Conservation (phyloP, 2,329 filamentous ascomycete genomes). For the Zymoseptoria pseudotritici region DNA sequence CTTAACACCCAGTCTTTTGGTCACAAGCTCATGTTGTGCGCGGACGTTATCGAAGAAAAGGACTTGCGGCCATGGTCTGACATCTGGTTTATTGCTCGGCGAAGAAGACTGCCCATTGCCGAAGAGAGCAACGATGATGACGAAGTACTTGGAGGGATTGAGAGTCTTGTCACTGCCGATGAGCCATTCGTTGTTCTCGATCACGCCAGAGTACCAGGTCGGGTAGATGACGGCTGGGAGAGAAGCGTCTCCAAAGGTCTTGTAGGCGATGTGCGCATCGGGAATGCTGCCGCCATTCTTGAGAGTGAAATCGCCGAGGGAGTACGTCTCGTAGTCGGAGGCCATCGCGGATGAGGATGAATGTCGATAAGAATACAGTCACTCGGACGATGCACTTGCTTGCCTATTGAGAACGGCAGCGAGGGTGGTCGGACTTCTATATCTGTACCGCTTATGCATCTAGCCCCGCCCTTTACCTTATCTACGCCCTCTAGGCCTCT, state of each 20-base stretch:
- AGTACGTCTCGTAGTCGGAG: slow-evolving; percentile 40
- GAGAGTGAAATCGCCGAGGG: slow-evolving; percentile 42
- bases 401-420: not conserved
- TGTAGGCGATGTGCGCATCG: slow-evolving; percentile 65
- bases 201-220: slow-evolving; percentile 64
- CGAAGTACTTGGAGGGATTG: slow-evolving; percentile 58
- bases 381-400: not conserved
- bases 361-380: not conserved
- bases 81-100: slow-evolving; percentile 49
- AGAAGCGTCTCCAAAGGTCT: slow-evolving; percentile 59
- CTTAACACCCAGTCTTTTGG: slow-evolving; percentile 52
- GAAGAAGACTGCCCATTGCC: slow-evolving; percentile 63
- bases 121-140: slow-evolving; percentile 61
- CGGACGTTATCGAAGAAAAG: slow-evolving; percentile 63
- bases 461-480: not conserved
- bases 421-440: not conserved
- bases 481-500: not conserved
- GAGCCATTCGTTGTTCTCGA: slow-evolving; percentile 69
- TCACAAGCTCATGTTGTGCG: slow-evolving; percentile 60
- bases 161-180: slow-evolving; percentile 59
- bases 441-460: not conserved
- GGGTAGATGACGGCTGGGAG: slow-evolving; percentile 67
- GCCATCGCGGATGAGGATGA: slow-evolving; percentile 7
- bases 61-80: slow-evolving; percentile 54
- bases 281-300: slow-evolving; percentile 56